Evolutionary conservation across 108 stramenopile species (phyloP).

Genomic region (Nitzschia putrida): DNA sequence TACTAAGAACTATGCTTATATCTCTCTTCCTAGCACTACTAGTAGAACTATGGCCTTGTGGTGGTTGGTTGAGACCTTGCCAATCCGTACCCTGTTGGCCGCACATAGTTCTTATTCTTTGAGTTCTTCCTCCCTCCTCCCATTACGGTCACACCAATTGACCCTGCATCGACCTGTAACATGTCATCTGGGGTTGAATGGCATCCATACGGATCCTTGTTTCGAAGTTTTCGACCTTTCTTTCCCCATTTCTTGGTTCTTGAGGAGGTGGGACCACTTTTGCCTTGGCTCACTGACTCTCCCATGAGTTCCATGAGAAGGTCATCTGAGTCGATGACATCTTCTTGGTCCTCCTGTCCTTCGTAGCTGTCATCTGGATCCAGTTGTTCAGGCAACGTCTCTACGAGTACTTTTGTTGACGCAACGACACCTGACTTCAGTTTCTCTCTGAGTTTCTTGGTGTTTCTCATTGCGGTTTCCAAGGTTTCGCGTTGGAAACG

Average conservation of each 20-base stretch:
- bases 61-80: constrained; percentile 2
- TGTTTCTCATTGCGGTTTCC: constrained; percentile 60
- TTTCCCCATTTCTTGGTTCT: constrained; percentile 81
- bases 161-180: constrained; percentile 7
- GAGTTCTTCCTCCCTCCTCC: constrained; percentile 63
- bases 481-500: constrained; percentile 72
- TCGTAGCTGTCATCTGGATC: constrained; percentile 21
- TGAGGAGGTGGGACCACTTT: constrained; percentile 39
- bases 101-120: constrained; percentile 53
- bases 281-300: constrained; percentile 15
- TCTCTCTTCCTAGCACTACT: no score
- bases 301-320: constrained; percentile 46
- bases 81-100: constrained; percentile 64
- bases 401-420: neutral
- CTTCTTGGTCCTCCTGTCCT: constrained; percentile 36
- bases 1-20: no score
- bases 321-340: constrained; percentile 40
- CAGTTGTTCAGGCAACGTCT: neutral
- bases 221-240: constrained; percentile 81
- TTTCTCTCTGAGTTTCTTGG: constrained; percentile 65
- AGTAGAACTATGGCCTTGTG: no score
- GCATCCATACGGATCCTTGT: constrained; percentile 91
- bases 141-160: constrained; percentile 48
- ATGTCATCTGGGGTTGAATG: constrained; percentile 64
- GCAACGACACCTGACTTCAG: constrained; percentile 5